Evolutionary conservation across 2,329 filamentous ascomycete genomes (phyloP), one percentile per base, ranked within the genome.

Genomic region (Colletotrichum sp.): DNA sequence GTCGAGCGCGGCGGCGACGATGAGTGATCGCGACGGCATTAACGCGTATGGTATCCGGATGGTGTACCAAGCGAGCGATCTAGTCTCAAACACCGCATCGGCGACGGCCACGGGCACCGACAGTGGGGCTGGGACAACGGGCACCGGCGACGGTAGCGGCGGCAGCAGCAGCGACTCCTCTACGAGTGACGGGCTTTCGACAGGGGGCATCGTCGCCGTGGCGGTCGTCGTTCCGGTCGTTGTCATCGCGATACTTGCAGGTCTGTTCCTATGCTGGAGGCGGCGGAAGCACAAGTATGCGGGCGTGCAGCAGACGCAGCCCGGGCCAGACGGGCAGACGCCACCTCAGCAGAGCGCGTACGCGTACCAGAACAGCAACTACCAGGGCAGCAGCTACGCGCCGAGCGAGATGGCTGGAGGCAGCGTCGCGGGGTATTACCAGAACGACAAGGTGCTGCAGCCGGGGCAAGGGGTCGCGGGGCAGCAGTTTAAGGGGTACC

Each of bases 31-130:
- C 0, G 77, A 71, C 9, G 79, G 80, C 2, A 69, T 81, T 13
- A 79, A 80, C 32, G 81, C 79, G 3, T 80, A 72, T 21, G 80
- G 80, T 13, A 75, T 82, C 10, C 75, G 80, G 30, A 82, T 81
- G 80, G 79, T 82, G 24, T 78, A 80, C 52, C 78, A 81, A 60
- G 68, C 76, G 16, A 79, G 73, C 10, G 80, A 82, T 28, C 15
- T 80, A 15, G 24, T 69, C 5, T 15, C 72, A 3, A 57, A 72
- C 32, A 34, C 57, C 3, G 70, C 72, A 4, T 64, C 49, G 24
- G 70, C 39, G 26, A 36, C 26, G 6, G 30, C 39, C 5, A 66
- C 72, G 4, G 68, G 34, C n/a, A 59, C 49, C 6, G 68, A 18
- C n/a, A 30, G 52, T 57, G 36, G 62, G 6, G 44, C 72, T 2